Percentiles rank a stretch among this genome's conserved stretches.
Evolutionary conservation across 768 basidiomycete genomes (phyloP).

Genomic region (Auricularia heimuer): DNA sequence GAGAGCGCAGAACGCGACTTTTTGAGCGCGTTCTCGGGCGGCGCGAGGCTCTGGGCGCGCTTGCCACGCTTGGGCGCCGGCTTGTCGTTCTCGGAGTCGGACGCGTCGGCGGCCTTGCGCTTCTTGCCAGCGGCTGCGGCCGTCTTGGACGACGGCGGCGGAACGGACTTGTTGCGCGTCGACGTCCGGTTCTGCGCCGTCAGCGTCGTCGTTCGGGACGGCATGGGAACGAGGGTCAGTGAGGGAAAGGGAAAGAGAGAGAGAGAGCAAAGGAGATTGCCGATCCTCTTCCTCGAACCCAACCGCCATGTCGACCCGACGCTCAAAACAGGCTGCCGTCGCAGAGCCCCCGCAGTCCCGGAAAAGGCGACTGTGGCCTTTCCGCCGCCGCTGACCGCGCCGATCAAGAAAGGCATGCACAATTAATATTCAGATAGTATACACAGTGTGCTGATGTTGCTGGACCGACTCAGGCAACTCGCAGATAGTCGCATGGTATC

Average conservation of each 20-base stretch:
- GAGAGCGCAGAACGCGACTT: background rate
- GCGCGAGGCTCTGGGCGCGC: background rate
- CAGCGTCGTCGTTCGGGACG: background rate
- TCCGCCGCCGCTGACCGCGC: background rate
- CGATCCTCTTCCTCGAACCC: background rate
- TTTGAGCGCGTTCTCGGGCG: background rate
- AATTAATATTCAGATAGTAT: too few relatives aligned
- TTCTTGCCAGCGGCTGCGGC: background rate
- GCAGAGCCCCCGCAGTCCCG: background rate
- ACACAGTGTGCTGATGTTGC: too few relatives aligned
- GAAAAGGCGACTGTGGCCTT: background rate
- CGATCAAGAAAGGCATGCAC: background rate
- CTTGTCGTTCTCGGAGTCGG: background rate
- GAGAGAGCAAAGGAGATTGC: background rate
- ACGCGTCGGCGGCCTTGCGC: background rate
- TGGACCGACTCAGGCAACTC: background rate
- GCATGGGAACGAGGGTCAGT: background rate
- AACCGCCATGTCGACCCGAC: background rate
- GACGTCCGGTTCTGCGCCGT: background rate
- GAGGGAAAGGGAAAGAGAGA: background rate
- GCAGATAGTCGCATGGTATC: conserved; percentile 38
- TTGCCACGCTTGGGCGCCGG: background rate
- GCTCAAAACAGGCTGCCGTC: background rate
- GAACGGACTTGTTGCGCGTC: conserved; percentile 1
- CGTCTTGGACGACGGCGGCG: background rate